Percentiles rank a stretch among this genome's conserved stretches.
phyloP scores from a whole-genome alignment of 805 yeast species.

The Yarrowia osloensis region DNA sequence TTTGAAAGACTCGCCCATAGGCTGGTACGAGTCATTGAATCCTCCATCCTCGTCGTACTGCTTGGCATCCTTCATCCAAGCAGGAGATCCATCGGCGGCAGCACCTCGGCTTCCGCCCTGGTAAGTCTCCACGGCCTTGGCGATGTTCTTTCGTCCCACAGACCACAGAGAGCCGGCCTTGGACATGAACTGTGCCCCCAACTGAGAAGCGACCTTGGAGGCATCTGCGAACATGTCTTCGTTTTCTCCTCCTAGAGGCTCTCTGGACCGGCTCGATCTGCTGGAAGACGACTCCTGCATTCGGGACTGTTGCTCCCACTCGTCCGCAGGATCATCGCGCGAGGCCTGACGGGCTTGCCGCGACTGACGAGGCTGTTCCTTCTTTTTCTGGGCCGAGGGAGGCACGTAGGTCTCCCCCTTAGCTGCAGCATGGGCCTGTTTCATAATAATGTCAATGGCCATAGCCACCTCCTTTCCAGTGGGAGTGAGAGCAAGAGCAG shows the following conservation, averaged over 20 bases:
- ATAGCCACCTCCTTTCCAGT: conserved; percentile 59
- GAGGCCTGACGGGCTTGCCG: background rate
- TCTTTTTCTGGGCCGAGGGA: background rate
- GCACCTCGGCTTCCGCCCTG: conserved; percentile 42
- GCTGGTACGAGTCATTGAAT: background rate
- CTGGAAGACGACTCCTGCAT: background rate
- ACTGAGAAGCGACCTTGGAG: conserved; percentile 23
- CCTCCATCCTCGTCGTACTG: conserved; percentile 42
- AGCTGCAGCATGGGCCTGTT: conserved; percentile 52
- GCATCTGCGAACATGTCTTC: conserved; percentile 18
- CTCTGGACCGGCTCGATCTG: background rate
- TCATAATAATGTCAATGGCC: conserved; percentile 70
- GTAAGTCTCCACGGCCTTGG: conserved; percentile 63
- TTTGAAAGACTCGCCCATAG: conserved; percentile 19
- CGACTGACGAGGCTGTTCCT: background rate
- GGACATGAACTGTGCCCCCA: conserved; percentile 55
- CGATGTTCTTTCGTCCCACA: conserved; percentile 60
- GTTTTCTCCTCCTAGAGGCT: background rate
- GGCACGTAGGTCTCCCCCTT: conserved; percentile 33
- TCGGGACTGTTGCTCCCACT: conserved; percentile 20
- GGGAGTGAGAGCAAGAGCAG: conserved; percentile 56
- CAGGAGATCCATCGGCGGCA: conserved; percentile 52
- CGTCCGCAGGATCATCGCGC: background rate
- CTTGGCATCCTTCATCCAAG: conserved; percentile 71
- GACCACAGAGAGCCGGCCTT: conserved; percentile 62